Evolutionary conservation across 768 basidiomycete species (phyloP).

Genomic region (Pleurotus cornucopiae): DNA sequence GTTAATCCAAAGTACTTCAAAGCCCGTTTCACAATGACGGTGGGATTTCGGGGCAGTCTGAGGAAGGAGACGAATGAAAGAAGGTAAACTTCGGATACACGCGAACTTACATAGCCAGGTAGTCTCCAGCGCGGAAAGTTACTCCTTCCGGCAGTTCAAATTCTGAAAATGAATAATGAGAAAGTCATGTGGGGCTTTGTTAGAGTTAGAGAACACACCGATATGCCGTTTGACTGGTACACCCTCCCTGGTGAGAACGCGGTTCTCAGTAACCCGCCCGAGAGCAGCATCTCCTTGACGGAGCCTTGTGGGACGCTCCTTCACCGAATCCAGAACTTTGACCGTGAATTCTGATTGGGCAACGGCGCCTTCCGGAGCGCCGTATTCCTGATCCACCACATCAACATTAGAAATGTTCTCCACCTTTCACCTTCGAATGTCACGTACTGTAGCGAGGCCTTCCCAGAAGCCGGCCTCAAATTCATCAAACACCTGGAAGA

Average conservation of each 20-base stretch:
- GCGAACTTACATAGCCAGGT: conserved; percentile 36
- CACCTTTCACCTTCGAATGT: background rate
- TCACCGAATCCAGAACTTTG: conserved; percentile 25
- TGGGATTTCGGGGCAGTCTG: conserved; percentile 38
- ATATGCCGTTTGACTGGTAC: conserved; percentile 38
- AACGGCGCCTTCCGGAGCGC: conserved; percentile 16
- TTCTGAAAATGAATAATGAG: conserved; percentile 18
- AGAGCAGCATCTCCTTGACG: conserved; percentile 33
- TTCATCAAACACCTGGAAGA: conserved; percentile 41
- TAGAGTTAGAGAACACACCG: conserved; percentile 17
- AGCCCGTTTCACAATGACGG: conserved; percentile 32
- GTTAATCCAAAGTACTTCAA: conserved; percentile 31
- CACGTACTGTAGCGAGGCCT: conserved; percentile 26
- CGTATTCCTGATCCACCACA: conserved; percentile 23
- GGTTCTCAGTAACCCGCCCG: conserved; percentile 35
- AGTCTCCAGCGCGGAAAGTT: conserved; percentile 41
- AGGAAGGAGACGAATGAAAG: background rate
- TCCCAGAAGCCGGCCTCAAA: conserved; percentile 37
- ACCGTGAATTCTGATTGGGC: conserved; percentile 20
- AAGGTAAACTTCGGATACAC: background rate
- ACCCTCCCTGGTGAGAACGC: conserved; percentile 32
- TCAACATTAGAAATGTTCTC: background rate
- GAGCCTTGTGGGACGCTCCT: conserved; percentile 27
- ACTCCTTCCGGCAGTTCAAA: conserved; percentile 34
- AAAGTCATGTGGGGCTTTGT: background rate